phyloP scores from a whole-genome alignment of 352 stramenopile species.

The Nothophytophthora sp. region DNA sequence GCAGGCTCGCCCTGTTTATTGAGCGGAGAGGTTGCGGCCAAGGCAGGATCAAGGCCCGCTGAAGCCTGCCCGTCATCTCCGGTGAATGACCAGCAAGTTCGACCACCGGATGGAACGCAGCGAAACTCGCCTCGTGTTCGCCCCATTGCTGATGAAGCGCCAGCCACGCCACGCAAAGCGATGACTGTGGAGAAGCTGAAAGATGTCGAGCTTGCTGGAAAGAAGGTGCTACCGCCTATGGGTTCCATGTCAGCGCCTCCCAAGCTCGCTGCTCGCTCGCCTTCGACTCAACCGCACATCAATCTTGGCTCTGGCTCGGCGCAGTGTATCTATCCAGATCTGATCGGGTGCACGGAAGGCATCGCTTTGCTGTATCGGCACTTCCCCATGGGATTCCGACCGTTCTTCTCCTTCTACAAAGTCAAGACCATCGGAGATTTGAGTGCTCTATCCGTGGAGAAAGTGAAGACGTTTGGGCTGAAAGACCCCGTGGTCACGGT shows the following conservation, averaged over 20 bases:
- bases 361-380: conserved; percentile 51
- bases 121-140: background rate
- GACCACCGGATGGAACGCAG: background rate
- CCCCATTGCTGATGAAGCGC: background rate
- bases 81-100: background rate
- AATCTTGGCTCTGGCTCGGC: conserved; percentile 4
- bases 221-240: background rate
- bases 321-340: conserved; percentile 45
- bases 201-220: background rate
- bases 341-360: conserved; percentile 45
- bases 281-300: background rate
- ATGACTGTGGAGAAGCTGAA: background rate
- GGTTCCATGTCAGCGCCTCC: conserved; percentile 14
- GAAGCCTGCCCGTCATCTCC: conserved; percentile 9
- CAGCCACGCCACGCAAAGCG: conserved; percentile 1
- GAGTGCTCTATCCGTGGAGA: conserved; percentile 42
- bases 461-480: conserved; percentile 60
- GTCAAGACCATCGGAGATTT: conserved; percentile 74
- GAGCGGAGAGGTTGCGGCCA: conserved; percentile 11
- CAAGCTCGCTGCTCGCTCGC: conserved; percentile 1
- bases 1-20: conserved; percentile 18
- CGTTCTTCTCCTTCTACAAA: conserved; percentile 65
- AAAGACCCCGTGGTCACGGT: conserved; percentile 61
- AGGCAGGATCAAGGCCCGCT: conserved; percentile 2
- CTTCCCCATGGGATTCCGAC: conserved; percentile 56